Percentiles rank a stretch among this genome's conserved stretches.
phyloP scores from a whole-genome alignment of 495 filamentous ascomycete species.

The Trichocladium antarcticum region DNA sequence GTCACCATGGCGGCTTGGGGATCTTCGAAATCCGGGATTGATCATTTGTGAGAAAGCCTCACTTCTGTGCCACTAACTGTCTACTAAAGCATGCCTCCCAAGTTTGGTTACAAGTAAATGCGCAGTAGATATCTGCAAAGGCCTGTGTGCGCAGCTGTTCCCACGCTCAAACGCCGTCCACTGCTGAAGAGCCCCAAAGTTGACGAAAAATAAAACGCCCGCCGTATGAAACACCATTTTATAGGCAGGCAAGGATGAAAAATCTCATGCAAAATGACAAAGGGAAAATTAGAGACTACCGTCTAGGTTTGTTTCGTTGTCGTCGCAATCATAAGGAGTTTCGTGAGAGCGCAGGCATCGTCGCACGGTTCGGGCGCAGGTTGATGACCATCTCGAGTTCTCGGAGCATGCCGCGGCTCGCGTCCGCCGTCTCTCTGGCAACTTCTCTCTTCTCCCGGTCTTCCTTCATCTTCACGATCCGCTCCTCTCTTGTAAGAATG shows the following conservation, averaged over 20 bases:
- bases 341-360: conserved; percentile 16
- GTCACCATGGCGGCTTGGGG: too few species aligned
- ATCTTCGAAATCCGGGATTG: too few species aligned
- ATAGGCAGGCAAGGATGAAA: conserved; percentile 1
- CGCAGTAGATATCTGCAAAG: too few species aligned
- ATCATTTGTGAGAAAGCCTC: too few species aligned
- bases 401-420: conserved; percentile 76
- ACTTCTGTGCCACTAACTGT: too few species aligned
- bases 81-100: too few species aligned
- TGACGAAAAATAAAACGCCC: neutral
- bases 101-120: too few species aligned
- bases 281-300: conserved; percentile 8
- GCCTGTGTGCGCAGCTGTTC: too few species aligned
- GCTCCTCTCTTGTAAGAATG: conserved; percentile 72
- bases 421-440: conserved; percentile 58
- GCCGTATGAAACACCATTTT: conserved; percentile 16
- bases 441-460: conserved; percentile 62
- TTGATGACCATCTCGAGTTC: conserved; percentile 85
- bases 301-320: conserved; percentile 13
- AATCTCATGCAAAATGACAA: conserved; percentile 10
- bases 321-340: conserved; percentile 27
- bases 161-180: too few species aligned
- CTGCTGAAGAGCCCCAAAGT: too few species aligned
- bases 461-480: conserved; percentile 78
- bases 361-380: conserved; percentile 45